Conservation (phyloP, 202 grass and related monocot genomes). For the Panicum virgatum region DNA sequence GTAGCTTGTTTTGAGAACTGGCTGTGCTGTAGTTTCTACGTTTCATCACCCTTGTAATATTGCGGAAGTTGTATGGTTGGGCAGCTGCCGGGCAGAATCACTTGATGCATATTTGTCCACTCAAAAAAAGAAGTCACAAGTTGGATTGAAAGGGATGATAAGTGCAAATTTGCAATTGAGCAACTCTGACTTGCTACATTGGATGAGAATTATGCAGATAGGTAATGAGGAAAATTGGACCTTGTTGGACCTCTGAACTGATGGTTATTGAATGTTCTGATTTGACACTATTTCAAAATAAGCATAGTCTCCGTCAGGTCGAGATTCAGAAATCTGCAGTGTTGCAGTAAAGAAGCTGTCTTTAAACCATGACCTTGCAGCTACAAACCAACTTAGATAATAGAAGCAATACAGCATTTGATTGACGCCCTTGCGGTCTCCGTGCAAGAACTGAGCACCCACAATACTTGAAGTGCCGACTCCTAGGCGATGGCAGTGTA, state of each 20-base stretch:
- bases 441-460: background rate
- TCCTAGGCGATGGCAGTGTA: constrained; percentile 43
- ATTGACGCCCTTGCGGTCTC: constrained; percentile 22
- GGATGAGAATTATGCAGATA: too few species aligned
- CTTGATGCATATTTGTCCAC: background rate
- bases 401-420: constrained; percentile 19
- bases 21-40: background rate
- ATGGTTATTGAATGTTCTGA: background rate
- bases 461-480: too few species aligned
- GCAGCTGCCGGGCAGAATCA: background rate
- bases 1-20: background rate
- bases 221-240: too few species aligned
- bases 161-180: background rate
- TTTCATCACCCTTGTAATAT: background rate
- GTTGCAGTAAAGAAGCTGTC: constrained; percentile 44
- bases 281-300: constrained; percentile 7
- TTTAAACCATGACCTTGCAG: too few species aligned
- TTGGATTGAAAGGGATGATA: background rate
- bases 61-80: background rate
- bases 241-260: too few species aligned
- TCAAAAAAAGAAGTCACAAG: background rate
- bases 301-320: constrained; percentile 34
- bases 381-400: constrained; percentile 37
- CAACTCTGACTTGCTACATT: background rate
- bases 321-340: constrained; percentile 28